A percentile compares a stretch with the other conserved stretches of the same genome.
phyloP scores from a whole-genome alignment of 148 eudicot genomes.

The Silene uniflora region DNA sequence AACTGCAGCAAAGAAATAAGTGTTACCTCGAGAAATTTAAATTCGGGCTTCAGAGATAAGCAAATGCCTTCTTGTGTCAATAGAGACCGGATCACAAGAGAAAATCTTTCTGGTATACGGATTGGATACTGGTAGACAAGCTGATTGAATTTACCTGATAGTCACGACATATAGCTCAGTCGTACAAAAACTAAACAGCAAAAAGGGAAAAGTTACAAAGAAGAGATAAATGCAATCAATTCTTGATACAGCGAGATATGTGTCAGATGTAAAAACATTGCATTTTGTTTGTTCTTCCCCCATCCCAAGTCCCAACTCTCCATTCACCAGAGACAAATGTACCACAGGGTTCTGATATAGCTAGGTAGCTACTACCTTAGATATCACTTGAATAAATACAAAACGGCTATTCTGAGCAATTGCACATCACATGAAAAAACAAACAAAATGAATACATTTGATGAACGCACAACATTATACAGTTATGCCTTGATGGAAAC shows the following conservation, averaged over 20 bases:
- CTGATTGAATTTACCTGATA: slow-evolving; percentile 93
- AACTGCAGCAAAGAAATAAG: slow-evolving; percentile 4
- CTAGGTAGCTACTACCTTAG: neutral
- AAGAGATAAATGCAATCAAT: neutral
- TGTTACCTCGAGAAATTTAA: slow-evolving; percentile 94
- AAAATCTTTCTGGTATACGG: slow-evolving; percentile 96
- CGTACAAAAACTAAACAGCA: neutral
- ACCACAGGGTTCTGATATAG: neutral
- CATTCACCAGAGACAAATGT: neutral
- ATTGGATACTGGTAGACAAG: slow-evolving; percentile 96
- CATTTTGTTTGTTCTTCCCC: neutral
- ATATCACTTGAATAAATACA: neutral
- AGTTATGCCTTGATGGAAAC: neutral
- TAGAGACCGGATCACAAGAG: slow-evolving; percentile 92
- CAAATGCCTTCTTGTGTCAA: slow-evolving; percentile 99
- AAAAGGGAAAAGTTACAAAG: neutral
- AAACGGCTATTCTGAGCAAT: neutral
- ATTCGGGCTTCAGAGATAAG: slow-evolving; percentile 82
- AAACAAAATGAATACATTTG: slow-evolving; percentile 1
- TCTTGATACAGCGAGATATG: neutral
- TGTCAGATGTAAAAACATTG: neutral
- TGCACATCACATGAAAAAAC: neutral
- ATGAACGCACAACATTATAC: neutral
- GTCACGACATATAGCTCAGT: slow-evolving; percentile 10
- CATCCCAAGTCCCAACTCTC: neutral